Evolutionary conservation across 1,139 yeast genomes (phyloP).

Genomic region (Spencermartinsiella ligniputridi): DNA sequence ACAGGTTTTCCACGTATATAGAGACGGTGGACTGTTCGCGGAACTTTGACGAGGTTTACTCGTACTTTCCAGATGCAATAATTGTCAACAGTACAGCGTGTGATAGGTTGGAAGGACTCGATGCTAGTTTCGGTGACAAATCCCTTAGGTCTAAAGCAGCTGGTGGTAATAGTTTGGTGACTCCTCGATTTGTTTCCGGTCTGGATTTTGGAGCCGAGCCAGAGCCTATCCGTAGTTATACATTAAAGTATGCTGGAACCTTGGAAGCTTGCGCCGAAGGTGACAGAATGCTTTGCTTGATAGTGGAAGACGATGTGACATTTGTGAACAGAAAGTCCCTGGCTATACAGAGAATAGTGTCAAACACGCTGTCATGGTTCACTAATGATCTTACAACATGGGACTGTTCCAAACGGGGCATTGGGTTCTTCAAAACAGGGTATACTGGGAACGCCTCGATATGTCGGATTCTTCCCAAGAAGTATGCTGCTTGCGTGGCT

Average conservation of each 20-base stretch:
- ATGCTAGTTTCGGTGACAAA: background rate
- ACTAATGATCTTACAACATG: conserved; percentile 12
- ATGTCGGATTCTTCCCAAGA: conserved; percentile 16
- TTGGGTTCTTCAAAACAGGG: conserved; percentile 14
- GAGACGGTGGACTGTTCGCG: conserved; percentile 1
- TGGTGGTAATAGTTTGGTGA: too few relatives aligned
- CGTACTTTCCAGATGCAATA: background rate
- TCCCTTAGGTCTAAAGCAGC: too few relatives aligned
- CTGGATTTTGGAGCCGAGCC: background rate
- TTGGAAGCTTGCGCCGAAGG: conserved; percentile 18
- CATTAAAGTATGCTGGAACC: conserved; percentile 4
- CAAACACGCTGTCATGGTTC: conserved; percentile 15
- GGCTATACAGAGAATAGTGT: conserved; percentile 11
- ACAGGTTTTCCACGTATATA: background rate
- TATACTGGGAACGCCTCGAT: conserved; percentile 19
- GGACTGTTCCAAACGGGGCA: conserved; percentile 19
- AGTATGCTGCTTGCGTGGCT: conserved; percentile 11
- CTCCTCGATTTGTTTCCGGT: background rate
- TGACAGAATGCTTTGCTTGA: conserved; percentile 18
- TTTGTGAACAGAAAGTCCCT: conserved; percentile 9
- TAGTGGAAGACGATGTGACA: conserved; percentile 16
- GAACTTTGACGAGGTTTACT: background rate
- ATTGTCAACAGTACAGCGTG: background rate
- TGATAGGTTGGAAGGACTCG: background rate
- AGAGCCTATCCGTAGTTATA: conserved; percentile 3